Evolutionary conservation across 2,329 filamentous ascomycete genomes (phyloP).

Genomic region (Leptodontidium sp.): DNA sequence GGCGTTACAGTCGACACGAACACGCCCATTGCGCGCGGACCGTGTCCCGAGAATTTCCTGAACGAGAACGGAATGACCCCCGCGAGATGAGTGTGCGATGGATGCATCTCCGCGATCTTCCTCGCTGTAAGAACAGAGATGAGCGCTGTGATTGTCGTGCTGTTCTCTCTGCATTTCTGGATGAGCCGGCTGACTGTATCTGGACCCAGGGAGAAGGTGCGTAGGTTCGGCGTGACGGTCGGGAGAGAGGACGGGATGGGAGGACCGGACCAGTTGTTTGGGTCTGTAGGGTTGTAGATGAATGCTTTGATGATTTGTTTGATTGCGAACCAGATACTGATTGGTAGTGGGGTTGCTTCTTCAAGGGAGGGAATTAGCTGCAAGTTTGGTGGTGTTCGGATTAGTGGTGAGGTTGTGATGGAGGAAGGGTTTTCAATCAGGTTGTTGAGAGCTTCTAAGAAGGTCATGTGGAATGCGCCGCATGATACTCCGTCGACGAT

Average conservation of each 20-base stretch:
- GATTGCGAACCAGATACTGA: conserved; percentile 53
- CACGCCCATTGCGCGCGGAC: conserved; percentile 29
- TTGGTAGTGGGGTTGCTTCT: conserved; percentile 40
- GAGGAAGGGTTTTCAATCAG: conserved; percentile 27
- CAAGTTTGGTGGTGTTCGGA: conserved; percentile 43
- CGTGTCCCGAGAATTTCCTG: conserved; percentile 28
- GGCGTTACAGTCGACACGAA: conserved; percentile 25
- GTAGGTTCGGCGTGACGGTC: conserved; percentile 21
- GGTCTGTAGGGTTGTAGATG: conserved; percentile 31
- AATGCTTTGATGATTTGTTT: conserved; percentile 53
- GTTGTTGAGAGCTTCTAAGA: conserved; percentile 54
- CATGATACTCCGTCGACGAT: conserved; percentile 61
- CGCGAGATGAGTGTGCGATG: conserved; percentile 26
- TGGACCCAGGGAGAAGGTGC: conserved; percentile 26
- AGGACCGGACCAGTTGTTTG: conserved; percentile 28
- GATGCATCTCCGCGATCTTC: conserved; percentile 33
- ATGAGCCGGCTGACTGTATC: conserved; percentile 25
- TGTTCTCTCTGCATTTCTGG: conserved; percentile 32
- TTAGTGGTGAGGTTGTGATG: conserved; percentile 6
- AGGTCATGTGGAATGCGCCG: conserved; percentile 57
- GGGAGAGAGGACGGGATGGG: conserved; percentile 19
- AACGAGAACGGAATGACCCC: conserved; percentile 30
- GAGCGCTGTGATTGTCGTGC: conserved; percentile 35
- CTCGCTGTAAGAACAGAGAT: conserved; percentile 33
- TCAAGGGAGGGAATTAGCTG: conserved; percentile 36